These are phyloP conservation scores for Tilletiopsis washingtonensis DNA, from an alignment of 1,284 basidiomycete species.

Conservation along the genomic window DNA sequence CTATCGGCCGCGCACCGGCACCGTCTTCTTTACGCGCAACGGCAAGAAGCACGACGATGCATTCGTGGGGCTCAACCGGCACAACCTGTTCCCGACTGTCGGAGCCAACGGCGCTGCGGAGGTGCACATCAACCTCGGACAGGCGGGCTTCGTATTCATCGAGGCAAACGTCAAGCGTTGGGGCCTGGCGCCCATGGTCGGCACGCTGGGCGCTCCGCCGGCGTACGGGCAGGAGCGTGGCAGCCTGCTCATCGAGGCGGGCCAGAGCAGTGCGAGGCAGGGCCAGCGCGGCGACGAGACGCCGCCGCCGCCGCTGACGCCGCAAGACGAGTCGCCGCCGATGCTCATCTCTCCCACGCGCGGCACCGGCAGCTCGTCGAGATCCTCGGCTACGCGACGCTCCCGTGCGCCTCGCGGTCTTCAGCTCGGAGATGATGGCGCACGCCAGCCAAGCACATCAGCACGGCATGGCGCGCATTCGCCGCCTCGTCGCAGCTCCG, in stretches of 20 bases:
- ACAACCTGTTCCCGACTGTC: slow-evolving; percentile 46
- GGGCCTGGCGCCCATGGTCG: slow-evolving; percentile 46
- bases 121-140: slow-evolving; percentile 45
- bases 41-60: slow-evolving; percentile 44
- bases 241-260: slow-evolving; percentile 45
- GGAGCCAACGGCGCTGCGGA: slow-evolving; percentile 43
- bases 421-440: no score
- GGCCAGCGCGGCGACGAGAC: background rate
- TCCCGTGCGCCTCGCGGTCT: background rate
- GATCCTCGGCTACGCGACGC: background rate
- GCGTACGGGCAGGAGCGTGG: slow-evolving; percentile 45
- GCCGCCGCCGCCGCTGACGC: slow-evolving; percentile 3
- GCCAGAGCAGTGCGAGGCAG: background rate
- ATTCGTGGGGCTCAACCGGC: slow-evolving; percentile 38
- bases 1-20: slow-evolving; percentile 42
- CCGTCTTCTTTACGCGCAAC: slow-evolving; percentile 46
- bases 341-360: background rate
- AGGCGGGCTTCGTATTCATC: slow-evolving; percentile 47
- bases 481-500: slow-evolving; percentile 5
- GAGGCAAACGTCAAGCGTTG: slow-evolving; percentile 47
- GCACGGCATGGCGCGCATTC: background rate
- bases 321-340: slow-evolving; percentile 5
- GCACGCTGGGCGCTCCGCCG: slow-evolving; percentile 44
- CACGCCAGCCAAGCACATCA: no score
- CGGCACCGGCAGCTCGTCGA: slow-evolving; percentile 1